Base-by-base conservation (phyloP, 2,329 filamentous ascomycete species). In the Aplosporella prunicola region DNA sequence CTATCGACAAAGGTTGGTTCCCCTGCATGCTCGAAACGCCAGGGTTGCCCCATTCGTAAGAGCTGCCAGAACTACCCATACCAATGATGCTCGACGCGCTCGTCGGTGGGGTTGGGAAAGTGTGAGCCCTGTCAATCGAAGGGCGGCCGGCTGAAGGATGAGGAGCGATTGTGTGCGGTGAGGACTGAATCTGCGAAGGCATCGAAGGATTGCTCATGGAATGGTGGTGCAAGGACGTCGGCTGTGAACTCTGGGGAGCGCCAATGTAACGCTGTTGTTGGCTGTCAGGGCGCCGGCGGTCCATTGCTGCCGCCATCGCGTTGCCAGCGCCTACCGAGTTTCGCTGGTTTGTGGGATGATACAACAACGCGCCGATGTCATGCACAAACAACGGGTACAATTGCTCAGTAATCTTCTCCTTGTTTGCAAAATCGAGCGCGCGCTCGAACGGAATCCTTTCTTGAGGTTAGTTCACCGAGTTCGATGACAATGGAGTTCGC, bases 381-480 rank as follows among this genome's bases (percentile, higher is more conserved):
- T 96, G 88, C 25, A 96, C 91, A 58, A 98, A 98, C 32, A 98
- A 70, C 35, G 91, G 91, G 60, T 96, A 98, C 38, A 96, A 67
- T 32, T 88, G 68, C 63, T 96, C 89, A 0, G 91, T 96, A 46
- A 96, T 98, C 67, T 96, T 96, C 63, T 98, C 91, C 72, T 95
- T 96, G 68, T 98, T 98, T 47, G 91, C 91, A 58, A 98, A 96
- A 52, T 96, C 91, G 37, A 98, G 68, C n/a, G 91, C 91, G 47
- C 91, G 81, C 51, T 96, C 91, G 52, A 93, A 96, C 2, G 91
- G 91, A 53, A 98, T 98, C 88, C 88, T 95, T 50, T n/a, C 13
- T 8, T 5, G 6, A 6, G 16, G 39, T 52, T 35, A 45, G 33
- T 3, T n/a, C 7, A n/a, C 13, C 20, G 11, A 23, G n/a, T 18